phyloP scores from a whole-genome alignment of 2,329 filamentous ascomycete species.

The Pseudopyricularia cyperi region DNA sequence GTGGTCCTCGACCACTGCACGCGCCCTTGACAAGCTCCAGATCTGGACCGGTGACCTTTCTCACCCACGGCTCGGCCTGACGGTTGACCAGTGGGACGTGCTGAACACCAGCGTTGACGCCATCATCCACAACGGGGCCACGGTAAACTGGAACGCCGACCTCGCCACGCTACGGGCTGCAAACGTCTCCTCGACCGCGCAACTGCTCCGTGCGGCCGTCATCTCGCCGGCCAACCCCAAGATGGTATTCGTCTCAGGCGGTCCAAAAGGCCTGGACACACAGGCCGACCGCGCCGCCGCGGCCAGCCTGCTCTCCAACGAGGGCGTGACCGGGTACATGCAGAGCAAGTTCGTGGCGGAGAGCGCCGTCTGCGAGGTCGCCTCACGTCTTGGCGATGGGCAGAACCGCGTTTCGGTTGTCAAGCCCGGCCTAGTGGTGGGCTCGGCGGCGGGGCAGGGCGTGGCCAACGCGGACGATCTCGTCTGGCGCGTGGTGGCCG shows the following conservation, averaged over 20 bases:
- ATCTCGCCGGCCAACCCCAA: background rate
- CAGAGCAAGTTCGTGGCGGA: background rate
- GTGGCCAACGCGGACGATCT: background rate
- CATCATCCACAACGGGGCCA: conserved; percentile 43
- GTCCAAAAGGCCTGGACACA: background rate
- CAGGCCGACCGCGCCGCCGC: background rate
- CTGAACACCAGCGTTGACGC: background rate
- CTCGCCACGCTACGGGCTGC: background rate
- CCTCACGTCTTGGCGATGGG: background rate
- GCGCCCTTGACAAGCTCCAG: background rate
- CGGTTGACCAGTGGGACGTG: background rate
- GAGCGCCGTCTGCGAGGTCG: background rate
- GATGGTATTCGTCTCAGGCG: background rate
- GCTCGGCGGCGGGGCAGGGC: background rate
- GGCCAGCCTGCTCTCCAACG: background rate
- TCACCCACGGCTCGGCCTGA: background rate
- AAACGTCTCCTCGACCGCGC: background rate
- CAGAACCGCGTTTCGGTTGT: background rate
- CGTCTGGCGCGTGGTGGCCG: background rate
- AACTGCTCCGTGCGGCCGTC: background rate
- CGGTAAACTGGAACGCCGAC: background rate
- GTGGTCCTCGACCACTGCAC: background rate
- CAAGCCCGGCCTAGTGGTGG: background rate
- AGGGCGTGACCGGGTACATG: background rate
- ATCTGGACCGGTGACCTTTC: background rate